Conservation (phyloP, 2,329 filamentous ascomycete genomes). For the Mariannaea elegans region DNA sequence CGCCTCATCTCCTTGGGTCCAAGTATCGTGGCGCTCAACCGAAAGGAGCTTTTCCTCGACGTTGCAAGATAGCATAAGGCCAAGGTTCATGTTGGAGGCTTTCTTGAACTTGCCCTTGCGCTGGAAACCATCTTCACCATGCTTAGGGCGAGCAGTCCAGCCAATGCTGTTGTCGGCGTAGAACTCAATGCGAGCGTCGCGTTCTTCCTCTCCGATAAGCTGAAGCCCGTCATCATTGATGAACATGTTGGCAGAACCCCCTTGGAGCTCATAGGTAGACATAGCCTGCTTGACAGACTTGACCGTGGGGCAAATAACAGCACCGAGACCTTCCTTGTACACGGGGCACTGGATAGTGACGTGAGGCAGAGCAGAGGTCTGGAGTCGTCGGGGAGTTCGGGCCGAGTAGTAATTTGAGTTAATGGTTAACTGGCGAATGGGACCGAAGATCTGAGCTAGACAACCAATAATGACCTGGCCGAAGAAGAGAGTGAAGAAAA, state of each 20-base stretch:
- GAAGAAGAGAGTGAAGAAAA: slow-evolving; percentile 87
- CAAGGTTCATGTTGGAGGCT: slow-evolving; percentile 79
- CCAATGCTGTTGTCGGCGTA: slow-evolving; percentile 75
- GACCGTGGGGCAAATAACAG: slow-evolving; percentile 80
- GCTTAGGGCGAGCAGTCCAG: slow-evolving; percentile 72
- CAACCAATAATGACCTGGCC: slow-evolving; percentile 81
- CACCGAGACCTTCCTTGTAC: slow-evolving; percentile 82
- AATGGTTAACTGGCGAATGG: slow-evolving; percentile 74
- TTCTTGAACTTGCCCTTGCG: slow-evolving; percentile 75
- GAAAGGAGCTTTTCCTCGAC: slow-evolving; percentile 74
- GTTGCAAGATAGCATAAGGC: slow-evolving; percentile 71
- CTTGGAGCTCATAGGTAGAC: slow-evolving; percentile 79
- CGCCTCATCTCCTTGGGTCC: slow-evolving; percentile 75
- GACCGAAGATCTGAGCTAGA: slow-evolving; percentile 78
- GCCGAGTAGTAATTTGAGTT: slow-evolving; percentile 89
- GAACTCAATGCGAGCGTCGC: slow-evolving; percentile 71
- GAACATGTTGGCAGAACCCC: slow-evolving; percentile 81
- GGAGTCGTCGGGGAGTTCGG: slow-evolving; percentile 69
- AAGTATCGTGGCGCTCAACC: slow-evolving; percentile 65
- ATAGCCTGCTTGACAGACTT: slow-evolving; percentile 81
- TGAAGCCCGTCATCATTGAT: slow-evolving; percentile 81
- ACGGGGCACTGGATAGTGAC: slow-evolving; percentile 88
- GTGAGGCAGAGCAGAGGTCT: slow-evolving; percentile 68
- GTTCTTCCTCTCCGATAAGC: slow-evolving; percentile 69
- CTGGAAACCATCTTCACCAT: slow-evolving; percentile 69